Percentiles rank a stretch among this genome's conserved stretches.
phyloP scores from a whole-genome alignment of 2,329 filamentous ascomycete species.

The Colletotrichum chlorophyti region DNA sequence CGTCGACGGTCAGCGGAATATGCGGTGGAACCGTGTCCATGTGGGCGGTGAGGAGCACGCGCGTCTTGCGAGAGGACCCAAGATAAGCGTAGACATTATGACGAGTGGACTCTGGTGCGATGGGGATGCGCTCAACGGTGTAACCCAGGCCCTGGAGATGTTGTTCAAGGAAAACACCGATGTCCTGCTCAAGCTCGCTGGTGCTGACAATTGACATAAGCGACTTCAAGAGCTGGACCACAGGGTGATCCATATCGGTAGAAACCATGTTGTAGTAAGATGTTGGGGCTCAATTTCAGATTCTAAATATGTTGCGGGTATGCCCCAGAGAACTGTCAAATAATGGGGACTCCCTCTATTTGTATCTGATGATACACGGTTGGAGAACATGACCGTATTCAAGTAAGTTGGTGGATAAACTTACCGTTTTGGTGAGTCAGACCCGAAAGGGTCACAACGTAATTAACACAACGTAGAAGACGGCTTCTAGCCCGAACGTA shows the following conservation, averaged over 20 bases:
- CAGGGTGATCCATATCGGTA: constrained; percentile 29
- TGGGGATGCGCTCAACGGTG: constrained; percentile 43
- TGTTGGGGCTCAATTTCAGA: too few relatives aligned
- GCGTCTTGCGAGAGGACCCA: constrained; percentile 36
- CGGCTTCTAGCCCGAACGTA: too few relatives aligned
- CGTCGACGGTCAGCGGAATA: constrained; percentile 53
- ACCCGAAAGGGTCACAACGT: too few relatives aligned
- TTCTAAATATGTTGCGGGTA: too few relatives aligned
- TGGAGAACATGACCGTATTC: too few relatives aligned
- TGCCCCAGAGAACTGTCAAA: too few relatives aligned
- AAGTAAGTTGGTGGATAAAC: too few relatives aligned
- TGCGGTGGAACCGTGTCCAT: constrained; percentile 55
- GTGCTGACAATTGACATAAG: constrained; percentile 45
- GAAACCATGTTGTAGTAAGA: too few relatives aligned
- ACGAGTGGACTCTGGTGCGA: constrained; percentile 38
- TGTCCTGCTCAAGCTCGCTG: constrained; percentile 44
- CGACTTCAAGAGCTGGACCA: constrained; percentile 38
- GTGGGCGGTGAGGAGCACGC: constrained; percentile 42
- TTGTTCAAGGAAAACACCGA: constrained; percentile 41
- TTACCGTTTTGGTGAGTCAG: too few relatives aligned
- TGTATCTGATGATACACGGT: too few relatives aligned
- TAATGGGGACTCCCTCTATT: too few relatives aligned
- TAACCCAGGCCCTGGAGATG: constrained; percentile 41
- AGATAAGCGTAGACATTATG: constrained; percentile 48
- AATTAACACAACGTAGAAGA: too few relatives aligned